Base-by-base conservation (phyloP, 179 eudicot genomes). In the Amaranthus tricolor region DNA sequence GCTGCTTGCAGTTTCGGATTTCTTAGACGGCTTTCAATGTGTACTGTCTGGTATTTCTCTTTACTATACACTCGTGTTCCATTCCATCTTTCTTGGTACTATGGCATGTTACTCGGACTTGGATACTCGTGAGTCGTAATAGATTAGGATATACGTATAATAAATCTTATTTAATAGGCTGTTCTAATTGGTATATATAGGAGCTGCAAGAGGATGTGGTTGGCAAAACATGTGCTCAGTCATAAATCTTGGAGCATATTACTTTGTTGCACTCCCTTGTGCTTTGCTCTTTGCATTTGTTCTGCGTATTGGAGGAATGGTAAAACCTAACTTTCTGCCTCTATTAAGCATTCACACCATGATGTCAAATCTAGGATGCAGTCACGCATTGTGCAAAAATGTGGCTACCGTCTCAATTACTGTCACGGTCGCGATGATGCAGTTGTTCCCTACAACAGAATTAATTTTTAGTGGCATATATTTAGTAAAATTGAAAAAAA, bases 141-240 rank as follows among this genome's bases (percentile, higher is more conserved):
- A n/a, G 40, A 1, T 31, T 31, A 31, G 1, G 40, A 31, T 31
- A 31, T 4, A 31, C 2, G 3, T 1, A 31, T 31, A 31, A 31
- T 31, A 31, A 2, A 31, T 31, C 40, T 31, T 31, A 31, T 31
- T 31, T 31, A 31, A 31, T 31, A 31, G 40, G 40, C 40, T 44
- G 49, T 64, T 65, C 10, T 78, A n/a, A 44, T 13, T 52, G 15
- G 5, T 48, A 47, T 20, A 48, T 53, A 63, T 40, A 88, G 93
- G 93, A 60, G 87, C 89, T 68, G 94, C 94, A 44, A 85, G 94
- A 83, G 97, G 97, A 15, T 89, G 92, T 75, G 97, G 97, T 17
- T 88, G 94, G 94, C 97, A 91, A 78, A 85, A 81, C 17, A 58
- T 88, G 67, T 86, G 97, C 59, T 80, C 86, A 6, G 45, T 62